Evolutionary conservation across 306 rosid genomes (phyloP).

Genomic region (Carpinus fangiana): DNA sequence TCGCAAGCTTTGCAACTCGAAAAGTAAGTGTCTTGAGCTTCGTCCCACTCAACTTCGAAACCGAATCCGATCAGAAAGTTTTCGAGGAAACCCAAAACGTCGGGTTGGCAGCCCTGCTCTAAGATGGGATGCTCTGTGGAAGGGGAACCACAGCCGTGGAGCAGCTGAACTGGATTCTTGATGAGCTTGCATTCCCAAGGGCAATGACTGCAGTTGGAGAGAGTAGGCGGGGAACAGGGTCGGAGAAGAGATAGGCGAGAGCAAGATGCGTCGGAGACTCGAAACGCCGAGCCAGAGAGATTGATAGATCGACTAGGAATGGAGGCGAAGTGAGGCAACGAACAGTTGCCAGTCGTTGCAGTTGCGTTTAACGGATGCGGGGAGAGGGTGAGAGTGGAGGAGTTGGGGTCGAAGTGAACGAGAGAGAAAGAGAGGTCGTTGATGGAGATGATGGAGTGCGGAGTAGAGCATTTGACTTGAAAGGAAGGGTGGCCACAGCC

Average conservation of each 20-base stretch:
- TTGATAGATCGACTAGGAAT: slow-evolving; percentile 57
- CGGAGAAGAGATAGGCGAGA: slow-evolving; percentile 59
- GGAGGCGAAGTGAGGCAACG: slow-evolving; percentile 28
- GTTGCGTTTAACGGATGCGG: slow-evolving; percentile 33
- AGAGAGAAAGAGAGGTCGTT: slow-evolving; percentile 69
- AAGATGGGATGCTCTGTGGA: slow-evolving; percentile 40
- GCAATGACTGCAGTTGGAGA: slow-evolving; percentile 66
- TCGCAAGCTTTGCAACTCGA: slow-evolving; percentile 51
- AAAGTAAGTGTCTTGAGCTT: slow-evolving; percentile 61
- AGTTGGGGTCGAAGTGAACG: slow-evolving; percentile 50
- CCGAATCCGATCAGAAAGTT: slow-evolving; percentile 38
- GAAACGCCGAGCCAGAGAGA: slow-evolving; percentile 65
- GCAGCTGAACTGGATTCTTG: slow-evolving; percentile 51
- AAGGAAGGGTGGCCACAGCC: slow-evolving; percentile 95
- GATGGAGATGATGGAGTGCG: slow-evolving; percentile 55
- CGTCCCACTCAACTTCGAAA: slow-evolving; percentile 76
- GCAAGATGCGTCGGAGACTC: slow-evolving; percentile 57
- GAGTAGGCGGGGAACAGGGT: slow-evolving; percentile 58
- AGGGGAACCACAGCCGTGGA: slow-evolving; percentile 52
- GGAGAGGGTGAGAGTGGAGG: slow-evolving; percentile 57
- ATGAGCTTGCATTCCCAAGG: slow-evolving; percentile 77
- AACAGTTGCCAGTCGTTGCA: slow-evolving; percentile 20
- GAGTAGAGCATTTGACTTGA: slow-evolving; percentile 59
- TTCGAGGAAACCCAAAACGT: slow-evolving; percentile 61
- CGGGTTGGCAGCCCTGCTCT: slow-evolving; percentile 53